Evolutionary conservation across 495 filamentous ascomycete genomes (phyloP).

Genomic region (Aspergillus nanangensis): DNA sequence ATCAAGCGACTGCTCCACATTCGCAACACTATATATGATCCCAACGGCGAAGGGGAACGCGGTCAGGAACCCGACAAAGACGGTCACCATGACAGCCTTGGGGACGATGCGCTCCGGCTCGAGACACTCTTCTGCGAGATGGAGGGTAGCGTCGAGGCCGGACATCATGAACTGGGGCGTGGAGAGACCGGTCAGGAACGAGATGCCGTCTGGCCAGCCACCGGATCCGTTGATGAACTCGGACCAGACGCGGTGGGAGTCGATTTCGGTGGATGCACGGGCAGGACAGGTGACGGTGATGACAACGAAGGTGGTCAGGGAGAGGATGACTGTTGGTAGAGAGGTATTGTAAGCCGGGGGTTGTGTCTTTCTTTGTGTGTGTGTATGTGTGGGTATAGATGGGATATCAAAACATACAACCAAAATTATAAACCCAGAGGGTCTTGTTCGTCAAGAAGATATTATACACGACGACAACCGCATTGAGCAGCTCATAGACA

Average conservation of each 20-base stretch:
- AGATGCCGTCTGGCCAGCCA: conserved; percentile 27
- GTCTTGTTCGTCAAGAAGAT: conserved; percentile 23
- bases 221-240: conserved; percentile 26
- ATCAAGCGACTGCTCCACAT: conserved; percentile 17
- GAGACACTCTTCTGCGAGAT: conserved; percentile 31
- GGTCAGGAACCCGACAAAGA: conserved; percentile 28
- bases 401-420: conserved; percentile 17
- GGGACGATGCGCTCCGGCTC: conserved; percentile 27
- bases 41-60: conserved; percentile 28
- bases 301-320: conserved; percentile 20
- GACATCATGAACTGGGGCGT: conserved; percentile 31
- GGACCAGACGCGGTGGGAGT: conserved; percentile 19
- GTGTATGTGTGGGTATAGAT: too few relatives aligned
- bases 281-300: conserved; percentile 26
- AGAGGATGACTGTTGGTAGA: conserved; percentile 18
- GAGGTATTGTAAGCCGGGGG: background rate
- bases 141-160: conserved; percentile 31
- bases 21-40: conserved; percentile 24
- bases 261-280: conserved; percentile 15
- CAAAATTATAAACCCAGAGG: conserved; percentile 29
- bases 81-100: conserved; percentile 23
- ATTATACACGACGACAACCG: conserved; percentile 22
- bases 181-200: conserved; percentile 31
- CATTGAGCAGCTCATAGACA: conserved; percentile 35
- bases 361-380: background rate